phyloP scores from a whole-genome alignment of 2,329 filamentous ascomycete species.

The Aspergillus viridinutans region DNA sequence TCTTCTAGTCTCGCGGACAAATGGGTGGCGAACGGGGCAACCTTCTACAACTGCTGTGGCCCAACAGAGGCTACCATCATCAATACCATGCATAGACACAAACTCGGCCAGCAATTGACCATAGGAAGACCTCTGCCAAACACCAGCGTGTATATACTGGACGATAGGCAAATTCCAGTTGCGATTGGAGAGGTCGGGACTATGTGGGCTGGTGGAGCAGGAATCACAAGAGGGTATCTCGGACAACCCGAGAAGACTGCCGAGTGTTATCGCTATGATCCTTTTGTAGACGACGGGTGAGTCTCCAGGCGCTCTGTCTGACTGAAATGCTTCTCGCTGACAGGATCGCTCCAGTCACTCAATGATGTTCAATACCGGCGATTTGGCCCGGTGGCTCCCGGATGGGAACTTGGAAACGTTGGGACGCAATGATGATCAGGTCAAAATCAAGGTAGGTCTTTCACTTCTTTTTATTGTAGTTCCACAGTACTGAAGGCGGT shows the following conservation, averaged over 20 bases:
- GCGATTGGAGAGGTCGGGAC: conserved; percentile 4
- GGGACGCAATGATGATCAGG: conserved; percentile 8
- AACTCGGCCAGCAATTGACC: neutral
- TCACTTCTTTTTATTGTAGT: neutral
- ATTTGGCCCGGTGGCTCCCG: conserved; percentile 7
- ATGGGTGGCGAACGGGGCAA: conserved; percentile 3
- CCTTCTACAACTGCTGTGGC: conserved; percentile 10
- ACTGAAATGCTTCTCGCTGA: neutral
- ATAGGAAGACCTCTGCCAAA: conserved; percentile 10
- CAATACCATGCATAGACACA: conserved; percentile 10
- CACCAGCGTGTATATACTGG: conserved; percentile 10
- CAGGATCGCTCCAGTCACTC: neutral
- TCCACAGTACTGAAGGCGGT: neutral
- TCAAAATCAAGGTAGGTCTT: conserved; percentile 4
- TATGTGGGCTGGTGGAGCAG: conserved; percentile 7
- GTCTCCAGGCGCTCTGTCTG: neutral
- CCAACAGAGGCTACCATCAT: conserved; percentile 9
- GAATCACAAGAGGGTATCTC: conserved; percentile 5
- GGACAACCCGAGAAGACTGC: conserved; percentile 5
- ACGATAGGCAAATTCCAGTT: conserved; percentile 1
- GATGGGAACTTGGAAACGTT: conserved; percentile 6
- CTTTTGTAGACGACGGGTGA: conserved; percentile 6
- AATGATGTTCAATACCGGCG: conserved; percentile 10
- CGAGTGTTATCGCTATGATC: conserved; percentile 5
- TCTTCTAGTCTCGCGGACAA: conserved; percentile 5